Base-by-base conservation (phyloP, 371 early-diverging fungal genomes). In the Rhizopus sp. region DNA sequence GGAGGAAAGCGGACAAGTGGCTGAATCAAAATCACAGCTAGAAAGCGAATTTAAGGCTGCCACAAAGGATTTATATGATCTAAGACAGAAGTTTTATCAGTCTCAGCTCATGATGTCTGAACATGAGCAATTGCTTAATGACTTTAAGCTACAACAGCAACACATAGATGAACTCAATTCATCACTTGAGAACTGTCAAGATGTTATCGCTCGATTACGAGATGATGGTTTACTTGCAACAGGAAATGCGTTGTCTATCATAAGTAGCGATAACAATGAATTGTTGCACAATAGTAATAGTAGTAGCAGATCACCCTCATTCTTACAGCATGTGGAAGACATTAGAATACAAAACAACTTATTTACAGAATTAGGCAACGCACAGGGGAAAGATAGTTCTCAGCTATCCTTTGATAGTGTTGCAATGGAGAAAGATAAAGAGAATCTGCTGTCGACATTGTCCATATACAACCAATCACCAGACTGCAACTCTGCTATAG, bases 1-100 rank as follows among this genome's bases (percentile, higher is more conserved):
- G 38, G 29, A 42, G 10, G 71, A 71, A 44, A 76, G 78, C 40
- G 63, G 60, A 40, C 64, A 70, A 9, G 55, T 83, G 55, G 64
- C 40, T 58, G 54, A 62, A 15, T 32, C 69, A 12, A 77, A 77
- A 57, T 5, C 38, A n/a, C 65, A 68, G n/a, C 40, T 69, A 33
- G 77, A 77, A 44, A 53, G 60, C 31, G 61, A 66, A 13, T 45
- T 73, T 12, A 10, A 23, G 9, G 47, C 45, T 1, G 61, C 63
- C 1, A 42, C 63, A 15, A 45, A 59, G 16, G 68, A 70, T 51
- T 39, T 77, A 10, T 53, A 66, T n/a, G 10, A 44, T 0, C 46
- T 73, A 10, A 60, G 67, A 53, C 52, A 55, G 17, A 59, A 73
- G 50, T 64, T 39, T 38, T 53, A 73, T 29, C 45, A 58, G 9